phyloP scores from a whole-genome alignment of 1,139 yeast species.

The Lizanozyma gosingica region DNA sequence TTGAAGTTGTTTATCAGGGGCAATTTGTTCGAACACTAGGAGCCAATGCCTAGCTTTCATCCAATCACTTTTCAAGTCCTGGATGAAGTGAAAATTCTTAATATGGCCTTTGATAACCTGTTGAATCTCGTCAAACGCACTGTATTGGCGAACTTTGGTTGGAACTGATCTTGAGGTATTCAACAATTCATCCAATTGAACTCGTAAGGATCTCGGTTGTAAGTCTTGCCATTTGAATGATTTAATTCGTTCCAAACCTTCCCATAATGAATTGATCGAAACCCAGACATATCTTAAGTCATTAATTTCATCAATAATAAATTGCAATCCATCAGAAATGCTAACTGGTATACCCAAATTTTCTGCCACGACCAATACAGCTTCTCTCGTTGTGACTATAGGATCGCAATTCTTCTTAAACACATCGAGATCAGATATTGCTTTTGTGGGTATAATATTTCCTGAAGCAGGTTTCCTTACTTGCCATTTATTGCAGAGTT shows the following conservation, averaged over 20 bases:
- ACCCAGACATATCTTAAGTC: constrained; percentile 63
- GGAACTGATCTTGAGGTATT: constrained; percentile 46
- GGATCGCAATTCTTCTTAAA: constrained; percentile 28
- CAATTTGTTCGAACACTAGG: constrained; percentile 30
- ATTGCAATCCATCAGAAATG: constrained; percentile 19
- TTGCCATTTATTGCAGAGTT: constrained; percentile 33
- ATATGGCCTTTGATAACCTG: constrained; percentile 32
- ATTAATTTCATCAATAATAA: constrained; percentile 39
- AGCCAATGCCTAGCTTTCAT: constrained; percentile 68
- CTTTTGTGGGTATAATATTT: constrained; percentile 36
- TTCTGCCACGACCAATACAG: constrained; percentile 32
- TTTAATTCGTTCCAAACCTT: constrained; percentile 37
- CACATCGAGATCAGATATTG: constrained; percentile 34
- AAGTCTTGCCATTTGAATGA: constrained; percentile 42
- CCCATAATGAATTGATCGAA: constrained; percentile 49
- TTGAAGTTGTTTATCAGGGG: constrained; percentile 10
- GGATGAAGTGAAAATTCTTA: constrained; percentile 30
- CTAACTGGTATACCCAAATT: constrained; percentile 31
- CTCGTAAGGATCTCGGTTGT: constrained; percentile 39
- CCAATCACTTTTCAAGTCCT: constrained; percentile 47
- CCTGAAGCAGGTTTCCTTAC: constrained; percentile 42
- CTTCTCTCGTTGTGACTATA: constrained; percentile 12
- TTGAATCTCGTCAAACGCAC: constrained; percentile 59
- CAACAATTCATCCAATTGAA: constrained; percentile 43
- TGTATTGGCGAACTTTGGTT: constrained; percentile 52